These are phyloP conservation scores for Cryphonectria japonica DNA, from an alignment of 2,329 filamentous ascomycete genomes.

Conservation along the genomic window DNA sequence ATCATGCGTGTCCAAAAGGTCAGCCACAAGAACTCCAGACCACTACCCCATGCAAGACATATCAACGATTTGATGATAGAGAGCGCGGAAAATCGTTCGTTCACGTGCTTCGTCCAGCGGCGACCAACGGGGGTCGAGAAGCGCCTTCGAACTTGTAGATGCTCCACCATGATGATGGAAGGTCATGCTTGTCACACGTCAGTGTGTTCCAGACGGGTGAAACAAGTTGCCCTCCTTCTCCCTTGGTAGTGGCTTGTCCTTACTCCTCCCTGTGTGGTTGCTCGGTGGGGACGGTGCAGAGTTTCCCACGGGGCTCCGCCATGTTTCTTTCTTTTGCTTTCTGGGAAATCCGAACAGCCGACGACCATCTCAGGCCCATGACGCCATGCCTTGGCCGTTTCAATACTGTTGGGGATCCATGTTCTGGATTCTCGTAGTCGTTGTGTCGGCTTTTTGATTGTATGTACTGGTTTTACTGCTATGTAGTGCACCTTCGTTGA, in stretches of 20 bases:
- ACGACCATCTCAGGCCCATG: background rate
- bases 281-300: background rate
- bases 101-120: background rate
- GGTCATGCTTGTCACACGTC: background rate
- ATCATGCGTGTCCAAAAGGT: background rate
- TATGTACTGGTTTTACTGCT: background rate
- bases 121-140: background rate
- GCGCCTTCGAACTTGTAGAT: background rate
- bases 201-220: background rate
- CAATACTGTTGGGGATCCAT: background rate
- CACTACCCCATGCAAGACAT: background rate
- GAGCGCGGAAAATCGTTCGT: background rate
- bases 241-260: background rate
- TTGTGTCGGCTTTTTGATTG: background rate
- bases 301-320: background rate
- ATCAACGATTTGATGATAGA: background rate
- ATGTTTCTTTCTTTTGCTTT: background rate
- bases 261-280: background rate
- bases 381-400: slow-evolving; percentile 1
- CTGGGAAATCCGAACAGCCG: background rate
- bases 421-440: background rate
- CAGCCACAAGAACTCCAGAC: background rate
- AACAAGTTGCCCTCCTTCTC: background rate
- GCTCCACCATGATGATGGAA: background rate
- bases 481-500: background rate